A percentile compares a stretch with the other conserved stretches of the same genome.
Evolutionary conservation across 371 early-diverging fungal species (phyloP).

Genomic region (Entomophthora muscae): DNA sequence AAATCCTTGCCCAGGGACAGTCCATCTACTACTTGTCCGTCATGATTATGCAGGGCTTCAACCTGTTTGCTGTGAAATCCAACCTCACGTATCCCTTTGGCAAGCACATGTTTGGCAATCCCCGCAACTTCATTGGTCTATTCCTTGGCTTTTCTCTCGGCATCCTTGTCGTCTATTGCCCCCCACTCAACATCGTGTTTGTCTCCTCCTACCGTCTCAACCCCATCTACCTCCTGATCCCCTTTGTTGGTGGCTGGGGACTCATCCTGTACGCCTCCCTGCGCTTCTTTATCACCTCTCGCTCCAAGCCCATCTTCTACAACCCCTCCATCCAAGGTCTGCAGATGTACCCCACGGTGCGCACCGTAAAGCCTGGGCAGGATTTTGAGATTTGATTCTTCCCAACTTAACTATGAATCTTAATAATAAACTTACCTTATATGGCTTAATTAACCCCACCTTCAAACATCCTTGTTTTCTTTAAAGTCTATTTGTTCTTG

Average conservation of each 20-base stretch:
- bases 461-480: too few relatives aligned
- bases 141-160: constrained; percentile 38
- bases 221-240: constrained; percentile 59
- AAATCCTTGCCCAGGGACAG: constrained; percentile 45
- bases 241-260: constrained; percentile 57
- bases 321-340: constrained; percentile 62
- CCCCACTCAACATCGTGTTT: constrained; percentile 58
- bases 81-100: constrained; percentile 58
- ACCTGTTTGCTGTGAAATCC: constrained; percentile 82
- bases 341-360: constrained; percentile 41
- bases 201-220: constrained; percentile 33
- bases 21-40: constrained; percentile 62
- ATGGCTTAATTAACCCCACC: too few relatives aligned
- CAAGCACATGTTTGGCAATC: constrained; percentile 66
- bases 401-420: too few relatives aligned
- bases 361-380: constrained; percentile 10
- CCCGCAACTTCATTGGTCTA: constrained; percentile 40
- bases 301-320: constrained; percentile 30
- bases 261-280: constrained; percentile 49
- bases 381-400: neutral
- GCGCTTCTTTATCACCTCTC: constrained; percentile 37
- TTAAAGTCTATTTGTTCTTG: too few relatives aligned
- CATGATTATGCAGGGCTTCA: constrained; percentile 76
- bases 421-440: too few relatives aligned
- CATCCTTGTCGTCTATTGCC: constrained; percentile 58